phyloP scores from a whole-genome alignment of 1,284 basidiomycete species.

The Leccinum griseonigrum region DNA sequence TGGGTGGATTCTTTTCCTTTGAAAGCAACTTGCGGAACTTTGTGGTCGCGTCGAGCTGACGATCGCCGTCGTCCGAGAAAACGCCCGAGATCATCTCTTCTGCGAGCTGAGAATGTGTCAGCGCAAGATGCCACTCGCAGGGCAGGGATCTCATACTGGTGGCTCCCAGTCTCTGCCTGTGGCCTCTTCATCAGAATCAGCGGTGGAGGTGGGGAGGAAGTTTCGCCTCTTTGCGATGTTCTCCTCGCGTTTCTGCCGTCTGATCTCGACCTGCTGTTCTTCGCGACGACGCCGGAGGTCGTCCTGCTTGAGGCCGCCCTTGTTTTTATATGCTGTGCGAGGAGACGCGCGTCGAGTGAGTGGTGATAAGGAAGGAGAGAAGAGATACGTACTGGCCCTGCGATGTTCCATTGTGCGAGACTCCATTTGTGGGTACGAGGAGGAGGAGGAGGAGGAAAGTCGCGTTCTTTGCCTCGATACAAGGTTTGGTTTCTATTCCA shows the following conservation, averaged over 20 bases:
- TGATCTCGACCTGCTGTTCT: slow-evolving; percentile 97
- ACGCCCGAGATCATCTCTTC: slow-evolving; percentile 94
- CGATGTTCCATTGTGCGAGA: slow-evolving; percentile 67
- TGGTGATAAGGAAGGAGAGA: not conserved
- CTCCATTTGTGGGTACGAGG: slow-evolving; percentile 34
- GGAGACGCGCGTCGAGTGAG: slow-evolving; percentile 17
- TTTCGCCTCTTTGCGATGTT: slow-evolving; percentile 96
- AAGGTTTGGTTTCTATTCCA: slow-evolving; percentile 1
- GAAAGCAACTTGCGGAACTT: slow-evolving; percentile 98
- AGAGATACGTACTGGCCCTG: slow-evolving; percentile 51
- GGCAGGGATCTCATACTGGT: slow-evolving; percentile 51
- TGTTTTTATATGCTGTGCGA: slow-evolving; percentile 65
- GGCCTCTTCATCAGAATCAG: slow-evolving; percentile 87
- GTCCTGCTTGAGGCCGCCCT: slow-evolving; percentile 80
- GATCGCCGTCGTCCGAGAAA: slow-evolving; percentile 89
- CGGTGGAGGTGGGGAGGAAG: slow-evolving; percentile 70
- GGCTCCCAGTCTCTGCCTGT: slow-evolving; percentile 70
- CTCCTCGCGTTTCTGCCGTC: slow-evolving; percentile 94
- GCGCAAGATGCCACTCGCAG: not conserved
- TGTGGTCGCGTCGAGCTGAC: slow-evolving; percentile 92
- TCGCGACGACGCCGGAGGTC: slow-evolving; percentile 91
- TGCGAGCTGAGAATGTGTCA: slow-evolving; percentile 55
- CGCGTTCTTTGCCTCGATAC: slow-evolving; percentile 24
- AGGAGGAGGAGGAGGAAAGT: slow-evolving; percentile 13
- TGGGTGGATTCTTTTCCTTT: slow-evolving; percentile 99